Percentiles rank a stretch among this genome's conserved stretches.
phyloP scores from a whole-genome alignment of 176 grass and related monocot genomes.

The Oryza punctata region DNA sequence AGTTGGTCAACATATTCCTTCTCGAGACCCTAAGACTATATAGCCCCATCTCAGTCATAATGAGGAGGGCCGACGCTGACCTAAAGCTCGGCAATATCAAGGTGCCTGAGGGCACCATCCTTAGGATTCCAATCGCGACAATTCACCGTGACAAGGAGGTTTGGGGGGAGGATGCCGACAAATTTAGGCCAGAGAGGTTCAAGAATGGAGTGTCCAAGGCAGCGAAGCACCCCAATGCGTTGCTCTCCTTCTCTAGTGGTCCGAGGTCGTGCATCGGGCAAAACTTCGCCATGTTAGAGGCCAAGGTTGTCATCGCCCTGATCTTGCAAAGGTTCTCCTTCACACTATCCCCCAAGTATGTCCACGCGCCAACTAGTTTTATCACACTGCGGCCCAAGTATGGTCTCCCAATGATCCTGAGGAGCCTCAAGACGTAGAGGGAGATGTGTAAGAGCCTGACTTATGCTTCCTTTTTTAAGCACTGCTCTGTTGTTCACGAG shows the following conservation, averaged over 20 bases:
- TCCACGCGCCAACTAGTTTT: no score
- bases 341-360: no score
- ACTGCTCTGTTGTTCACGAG: no score
- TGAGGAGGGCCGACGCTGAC: neutral
- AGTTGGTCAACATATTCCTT: constrained; percentile 50
- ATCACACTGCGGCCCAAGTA: neutral
- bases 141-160: constrained; percentile 56
- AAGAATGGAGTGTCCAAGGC: constrained; percentile 46
- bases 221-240: constrained; percentile 43
- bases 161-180: constrained; percentile 49
- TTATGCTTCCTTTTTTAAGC: no score
- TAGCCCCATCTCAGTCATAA: neutral
- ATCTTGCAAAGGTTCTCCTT: constrained; percentile 57
- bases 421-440: no score
- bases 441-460: no score
- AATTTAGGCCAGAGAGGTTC: constrained; percentile 55
- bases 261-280: constrained; percentile 61
- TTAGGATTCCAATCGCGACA: constrained; percentile 26
- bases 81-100: constrained; percentile 20
- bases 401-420: no score
- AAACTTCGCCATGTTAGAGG: constrained; percentile 63
- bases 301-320: neutral
- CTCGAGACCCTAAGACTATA: constrained; percentile 49
- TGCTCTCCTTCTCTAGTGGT: constrained; percentile 50
- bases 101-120: constrained; percentile 10